These are phyloP conservation scores for Inonotus hispidus DNA, from an alignment of 1,284 basidiomycete species.

Conservation along the genomic window DNA sequence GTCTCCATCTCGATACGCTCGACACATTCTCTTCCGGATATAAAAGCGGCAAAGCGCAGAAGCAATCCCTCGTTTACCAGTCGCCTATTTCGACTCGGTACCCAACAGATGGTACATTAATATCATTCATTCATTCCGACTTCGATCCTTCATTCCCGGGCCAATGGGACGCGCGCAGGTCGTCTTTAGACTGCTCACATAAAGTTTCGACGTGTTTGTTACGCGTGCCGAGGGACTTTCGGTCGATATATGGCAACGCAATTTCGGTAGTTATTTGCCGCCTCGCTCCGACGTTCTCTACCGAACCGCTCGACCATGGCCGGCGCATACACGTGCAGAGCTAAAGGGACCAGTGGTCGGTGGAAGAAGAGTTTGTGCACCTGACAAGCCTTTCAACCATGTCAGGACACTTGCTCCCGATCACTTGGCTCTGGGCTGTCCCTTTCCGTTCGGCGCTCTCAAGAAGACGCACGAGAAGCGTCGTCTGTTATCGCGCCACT, in stretches of 20 bases:
- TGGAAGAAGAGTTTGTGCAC: not conserved
- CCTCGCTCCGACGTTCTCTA: not conserved
- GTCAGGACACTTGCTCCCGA: not conserved
- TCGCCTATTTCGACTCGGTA: conserved; percentile 10
- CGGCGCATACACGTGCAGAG: not conserved
- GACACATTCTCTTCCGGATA: conserved; percentile 16
- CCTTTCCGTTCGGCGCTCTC: not conserved
- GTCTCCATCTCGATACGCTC: conserved; percentile 6
- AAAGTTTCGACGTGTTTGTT: not conserved
- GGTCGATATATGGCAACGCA: not conserved
- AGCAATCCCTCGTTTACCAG: conserved; percentile 10
- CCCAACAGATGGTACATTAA: conserved; percentile 8
- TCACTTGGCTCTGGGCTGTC: not conserved
- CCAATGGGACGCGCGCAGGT: too few relatives aligned
- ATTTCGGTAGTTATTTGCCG: not conserved
- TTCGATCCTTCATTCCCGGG: too few relatives aligned
- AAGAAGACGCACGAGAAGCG: not conserved
- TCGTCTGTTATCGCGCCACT: not conserved
- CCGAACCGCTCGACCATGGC: not conserved
- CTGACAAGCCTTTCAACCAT: not conserved
- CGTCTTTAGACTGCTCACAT: not conserved
- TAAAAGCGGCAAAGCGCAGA: conserved; percentile 14
- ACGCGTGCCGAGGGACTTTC: not conserved
- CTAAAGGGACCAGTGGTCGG: not conserved
- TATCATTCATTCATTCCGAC: not conserved